Base-by-base conservation (phyloP, 805 yeast species). In the Phaffomyces thermotolerans region DNA sequence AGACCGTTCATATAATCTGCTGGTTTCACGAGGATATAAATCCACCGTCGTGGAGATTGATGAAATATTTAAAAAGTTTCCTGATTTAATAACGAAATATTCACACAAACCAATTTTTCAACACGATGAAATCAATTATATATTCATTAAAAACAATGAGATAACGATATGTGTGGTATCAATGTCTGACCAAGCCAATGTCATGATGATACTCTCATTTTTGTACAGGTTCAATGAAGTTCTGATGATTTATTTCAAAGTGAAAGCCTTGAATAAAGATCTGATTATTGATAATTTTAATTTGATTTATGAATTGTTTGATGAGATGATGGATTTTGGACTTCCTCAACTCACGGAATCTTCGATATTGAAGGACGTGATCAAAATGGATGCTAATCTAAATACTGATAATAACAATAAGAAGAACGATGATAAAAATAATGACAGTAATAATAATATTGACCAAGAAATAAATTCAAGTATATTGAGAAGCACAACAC, bases 251-350 rank as follows among this genome's bases (percentile, higher is more conserved):
- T 78, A 78, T 51, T 72, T 75, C 51, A 64, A 65, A 48, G 59
- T 51, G 0, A 32, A 42, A 20, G 12, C 51, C 18, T 60, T 84
- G 34, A 76, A 76, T 52, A 72, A 72, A 42, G 89, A 82, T 43
- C 54, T 77, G 15, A 74, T 87, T 2, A 65, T 75, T 20, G 95
- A 88, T 60, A 88, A 88, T 61, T 75, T 77, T 50, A 78, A 81
- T 30, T 67, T 88, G 39, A 75, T 88, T 8, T 83, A 82, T 62
- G 96, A 89, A 59, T 65, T 88, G 34, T 40, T 43, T 17, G 96
- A 88, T 58, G 96, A 88, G 57, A 84, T 88, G 71, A 75, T 86
- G 78, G 96, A 89, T 61, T 84, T 76, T 62, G 96, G 96, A 8
- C 65, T 84, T n/a, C 79, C 88, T 1, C 96, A 89, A 63, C 69